A percentile compares a stretch with the other conserved stretches of the same genome.
Evolutionary conservation across 768 basidiomycete genomes (phyloP).

Genomic region (Phanerochaete carnosa): DNA sequence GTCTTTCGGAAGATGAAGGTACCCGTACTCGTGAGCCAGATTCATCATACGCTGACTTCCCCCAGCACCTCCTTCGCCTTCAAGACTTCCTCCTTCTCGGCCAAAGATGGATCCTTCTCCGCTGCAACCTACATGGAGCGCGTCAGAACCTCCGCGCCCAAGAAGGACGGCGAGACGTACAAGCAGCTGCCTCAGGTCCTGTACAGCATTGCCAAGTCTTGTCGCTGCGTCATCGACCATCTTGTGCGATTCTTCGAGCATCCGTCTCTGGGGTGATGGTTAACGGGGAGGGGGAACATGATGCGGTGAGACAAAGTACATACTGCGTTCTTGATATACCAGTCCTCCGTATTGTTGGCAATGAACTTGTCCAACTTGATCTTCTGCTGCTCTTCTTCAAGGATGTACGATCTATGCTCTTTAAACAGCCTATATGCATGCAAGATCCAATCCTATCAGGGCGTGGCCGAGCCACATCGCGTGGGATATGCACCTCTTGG

Average conservation of each 20-base stretch:
- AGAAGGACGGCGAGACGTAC: constrained; percentile 46
- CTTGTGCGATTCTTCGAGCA: constrained; percentile 75
- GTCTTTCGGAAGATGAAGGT: constrained; percentile 7
- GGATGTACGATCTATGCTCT: constrained; percentile 62
- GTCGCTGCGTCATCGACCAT: constrained; percentile 71
- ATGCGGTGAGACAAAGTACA: constrained; percentile 22
- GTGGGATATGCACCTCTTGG: constrained; percentile 51
- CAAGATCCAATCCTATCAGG: neutral
- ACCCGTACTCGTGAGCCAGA: neutral
- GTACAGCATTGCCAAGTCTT: constrained; percentile 58
- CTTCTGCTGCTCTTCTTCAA: constrained; percentile 60
- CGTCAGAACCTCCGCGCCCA: neutral
- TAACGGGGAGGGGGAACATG: neutral
- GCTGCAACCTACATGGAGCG: constrained; percentile 34
- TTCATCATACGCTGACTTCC: constrained; percentile 46
- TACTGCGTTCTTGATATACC: constrained; percentile 77
- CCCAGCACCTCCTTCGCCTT: constrained; percentile 57
- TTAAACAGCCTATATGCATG: constrained; percentile 38
- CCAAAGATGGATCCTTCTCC: constrained; percentile 38
- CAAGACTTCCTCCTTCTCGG: constrained; percentile 30
- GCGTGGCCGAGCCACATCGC: neutral
- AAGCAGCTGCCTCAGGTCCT: constrained; percentile 61
- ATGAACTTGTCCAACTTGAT: constrained; percentile 59
- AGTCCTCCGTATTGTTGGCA: constrained; percentile 57
- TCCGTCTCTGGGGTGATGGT: constrained; percentile 42